These are phyloP conservation scores for Scorias spongiosa DNA, from an alignment of 2,329 filamentous ascomycete species.

Conservation along the genomic window DNA sequence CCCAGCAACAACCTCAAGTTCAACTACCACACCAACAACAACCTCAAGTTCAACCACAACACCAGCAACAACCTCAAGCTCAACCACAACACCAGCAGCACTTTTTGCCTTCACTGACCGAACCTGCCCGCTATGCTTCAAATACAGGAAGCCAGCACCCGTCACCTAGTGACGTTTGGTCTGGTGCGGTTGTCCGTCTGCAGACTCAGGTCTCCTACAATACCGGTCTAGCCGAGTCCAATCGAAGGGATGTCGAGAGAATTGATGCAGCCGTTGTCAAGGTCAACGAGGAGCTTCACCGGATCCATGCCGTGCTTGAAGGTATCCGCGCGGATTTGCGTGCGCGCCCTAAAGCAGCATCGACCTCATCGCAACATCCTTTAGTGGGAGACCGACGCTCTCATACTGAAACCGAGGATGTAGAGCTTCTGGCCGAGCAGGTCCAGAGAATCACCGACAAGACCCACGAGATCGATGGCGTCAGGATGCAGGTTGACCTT, in stretches of 20 bases:
- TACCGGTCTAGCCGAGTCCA: conserved; percentile 24
- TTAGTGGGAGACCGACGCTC: neutral
- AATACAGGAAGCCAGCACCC: neutral
- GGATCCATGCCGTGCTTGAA: conserved; percentile 20
- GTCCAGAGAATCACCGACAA: conserved; percentile 26
- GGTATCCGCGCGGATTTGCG: conserved; percentile 22
- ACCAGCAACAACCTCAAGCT: neutral
- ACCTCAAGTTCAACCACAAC: neutral
- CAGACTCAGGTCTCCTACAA: conserved; percentile 35
- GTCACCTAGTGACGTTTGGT: conserved; percentile 15
- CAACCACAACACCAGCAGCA: neutral
- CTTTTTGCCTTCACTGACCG: neutral
- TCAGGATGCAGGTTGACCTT: conserved; percentile 33
- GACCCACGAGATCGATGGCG: conserved; percentile 30
- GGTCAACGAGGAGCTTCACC: conserved; percentile 25
- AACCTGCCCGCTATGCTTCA: neutral
- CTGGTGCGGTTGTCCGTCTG: conserved; percentile 28
- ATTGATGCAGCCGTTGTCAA: conserved; percentile 25
- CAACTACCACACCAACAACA: neutral
- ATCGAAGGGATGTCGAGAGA: conserved; percentile 26
- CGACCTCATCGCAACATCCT: conserved; percentile 1
- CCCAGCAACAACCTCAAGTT: neutral
- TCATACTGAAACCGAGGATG: conserved; percentile 19
- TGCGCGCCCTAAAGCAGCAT: conserved; percentile 9
- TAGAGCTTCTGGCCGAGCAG: conserved; percentile 30